phyloP scores from a whole-genome alignment of 2,329 filamentous ascomycete genomes.

The Calonectria multiphialidica region DNA sequence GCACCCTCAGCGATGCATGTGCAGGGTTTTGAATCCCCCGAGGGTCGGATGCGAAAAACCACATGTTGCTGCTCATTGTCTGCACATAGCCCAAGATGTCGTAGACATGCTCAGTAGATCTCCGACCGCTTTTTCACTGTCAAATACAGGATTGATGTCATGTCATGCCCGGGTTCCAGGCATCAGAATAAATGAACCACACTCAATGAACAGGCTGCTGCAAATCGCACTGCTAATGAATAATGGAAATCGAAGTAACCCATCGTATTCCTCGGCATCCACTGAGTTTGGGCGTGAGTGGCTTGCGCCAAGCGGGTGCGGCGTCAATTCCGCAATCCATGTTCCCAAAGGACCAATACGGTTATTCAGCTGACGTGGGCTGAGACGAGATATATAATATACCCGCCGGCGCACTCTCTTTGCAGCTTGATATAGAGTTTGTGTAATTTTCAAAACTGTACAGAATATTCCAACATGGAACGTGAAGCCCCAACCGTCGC shows the following conservation, averaged over 20 bases:
- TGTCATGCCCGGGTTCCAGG: background rate
- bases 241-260: background rate
- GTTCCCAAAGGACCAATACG: slow-evolving; percentile 25
- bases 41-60: background rate
- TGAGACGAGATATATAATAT: background rate
- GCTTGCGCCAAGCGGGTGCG: slow-evolving; percentile 6
- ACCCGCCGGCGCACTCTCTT: background rate
- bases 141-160: background rate
- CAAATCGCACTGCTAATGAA: background rate
- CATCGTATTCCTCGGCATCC: slow-evolving; percentile 4
- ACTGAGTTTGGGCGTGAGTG: slow-evolving; percentile 11
- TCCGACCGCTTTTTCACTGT: background rate
- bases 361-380: background rate
- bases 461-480: slow-evolving; percentile 16
- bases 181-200: background rate
- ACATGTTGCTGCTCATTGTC: background rate
- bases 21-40: background rate
- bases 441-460: too few relatives aligned
- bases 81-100: background rate
- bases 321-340: slow-evolving; percentile 20
- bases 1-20: background rate
- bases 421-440: background rate
- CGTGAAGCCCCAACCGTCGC: slow-evolving; percentile 37
- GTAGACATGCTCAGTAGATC: background rate
- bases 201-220: background rate